Evolutionary conservation across 768 basidiomycete genomes (phyloP).

Genomic region (Boletus reticuloceps): DNA sequence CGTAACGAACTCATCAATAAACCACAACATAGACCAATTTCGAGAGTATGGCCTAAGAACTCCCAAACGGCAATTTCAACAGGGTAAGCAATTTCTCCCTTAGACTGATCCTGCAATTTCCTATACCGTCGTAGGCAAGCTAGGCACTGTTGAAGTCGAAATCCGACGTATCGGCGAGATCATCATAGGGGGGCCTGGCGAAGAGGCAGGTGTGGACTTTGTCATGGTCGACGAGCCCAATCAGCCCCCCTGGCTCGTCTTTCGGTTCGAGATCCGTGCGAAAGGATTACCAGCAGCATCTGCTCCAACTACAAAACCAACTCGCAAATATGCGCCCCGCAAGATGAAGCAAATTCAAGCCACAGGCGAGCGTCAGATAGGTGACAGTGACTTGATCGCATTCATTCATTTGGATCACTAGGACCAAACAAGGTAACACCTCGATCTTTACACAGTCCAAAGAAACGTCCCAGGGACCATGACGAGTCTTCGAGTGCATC

Average conservation of each 20-base stretch:
- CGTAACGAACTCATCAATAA: conserved; percentile 4
- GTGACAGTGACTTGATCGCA: background rate
- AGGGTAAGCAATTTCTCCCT: background rate
- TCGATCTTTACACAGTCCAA: background rate
- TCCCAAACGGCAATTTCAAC: background rate
- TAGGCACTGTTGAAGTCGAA: conserved; percentile 12
- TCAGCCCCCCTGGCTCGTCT: conserved; percentile 11
- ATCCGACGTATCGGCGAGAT: conserved; percentile 15
- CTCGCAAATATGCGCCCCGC: background rate
- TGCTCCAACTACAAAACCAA: background rate
- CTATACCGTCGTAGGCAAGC: background rate
- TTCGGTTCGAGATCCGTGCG: conserved; percentile 7
- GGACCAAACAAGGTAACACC: background rate
- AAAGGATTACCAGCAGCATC: background rate
- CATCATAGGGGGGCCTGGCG: background rate
- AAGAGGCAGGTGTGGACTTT: conserved; percentile 3
- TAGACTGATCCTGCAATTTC: background rate
- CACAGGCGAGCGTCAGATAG: background rate
- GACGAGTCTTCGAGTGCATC: background rate
- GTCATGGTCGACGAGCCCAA: conserved; percentile 13
- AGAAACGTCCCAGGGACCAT: background rate
- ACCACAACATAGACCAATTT: background rate
- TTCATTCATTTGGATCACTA: background rate
- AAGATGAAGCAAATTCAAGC: background rate
- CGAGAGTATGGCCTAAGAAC: conserved; percentile 9